These are phyloP conservation scores for Colletotrichum incanum DNA, from an alignment of 2,329 filamentous ascomycete genomes.

Conservation along the genomic window DNA sequence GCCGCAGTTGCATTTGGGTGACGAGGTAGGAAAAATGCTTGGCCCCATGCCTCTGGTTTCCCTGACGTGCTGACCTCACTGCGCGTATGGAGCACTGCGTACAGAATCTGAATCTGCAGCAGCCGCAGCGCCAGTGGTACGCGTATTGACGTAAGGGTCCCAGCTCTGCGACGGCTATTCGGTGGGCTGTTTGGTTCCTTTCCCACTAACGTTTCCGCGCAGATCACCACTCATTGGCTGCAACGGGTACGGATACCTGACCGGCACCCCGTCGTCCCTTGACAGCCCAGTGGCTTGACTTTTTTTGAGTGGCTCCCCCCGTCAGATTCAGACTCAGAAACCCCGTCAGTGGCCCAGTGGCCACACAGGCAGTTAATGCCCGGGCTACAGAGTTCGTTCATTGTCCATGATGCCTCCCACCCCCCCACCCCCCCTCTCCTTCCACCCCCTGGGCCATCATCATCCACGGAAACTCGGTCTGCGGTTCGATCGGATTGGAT, in stretches of 20 bases:
- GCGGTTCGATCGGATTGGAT: background rate
- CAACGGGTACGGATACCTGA: background rate
- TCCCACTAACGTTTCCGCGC: conserved; percentile 4
- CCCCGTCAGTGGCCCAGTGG: background rate
- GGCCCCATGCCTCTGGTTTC: conserved; percentile 1
- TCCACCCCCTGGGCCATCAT: background rate
- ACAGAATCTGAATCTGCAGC: conserved; percentile 10
- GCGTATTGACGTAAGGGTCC: conserved; percentile 35
- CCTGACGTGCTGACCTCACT: conserved; percentile 23
- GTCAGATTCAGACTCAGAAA: background rate
- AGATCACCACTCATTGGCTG: conserved; percentile 1
- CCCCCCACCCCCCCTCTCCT: background rate
- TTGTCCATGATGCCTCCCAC: background rate
- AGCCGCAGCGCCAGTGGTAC: background rate
- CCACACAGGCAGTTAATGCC: background rate
- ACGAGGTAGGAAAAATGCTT: background rate
- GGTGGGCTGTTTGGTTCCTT: conserved; percentile 14
- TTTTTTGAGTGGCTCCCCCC: background rate
- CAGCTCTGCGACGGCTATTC: conserved; percentile 9
- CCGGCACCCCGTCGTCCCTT: background rate
- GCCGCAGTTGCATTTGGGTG: background rate
- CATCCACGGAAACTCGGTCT: conserved; percentile 10
- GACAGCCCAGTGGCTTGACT: conserved; percentile 5
- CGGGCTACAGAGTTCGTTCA: background rate
- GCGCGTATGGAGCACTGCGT: background rate